Conservation (phyloP, 2,329 filamentous ascomycete genomes). For the Diaporthe ilicicola region DNA sequence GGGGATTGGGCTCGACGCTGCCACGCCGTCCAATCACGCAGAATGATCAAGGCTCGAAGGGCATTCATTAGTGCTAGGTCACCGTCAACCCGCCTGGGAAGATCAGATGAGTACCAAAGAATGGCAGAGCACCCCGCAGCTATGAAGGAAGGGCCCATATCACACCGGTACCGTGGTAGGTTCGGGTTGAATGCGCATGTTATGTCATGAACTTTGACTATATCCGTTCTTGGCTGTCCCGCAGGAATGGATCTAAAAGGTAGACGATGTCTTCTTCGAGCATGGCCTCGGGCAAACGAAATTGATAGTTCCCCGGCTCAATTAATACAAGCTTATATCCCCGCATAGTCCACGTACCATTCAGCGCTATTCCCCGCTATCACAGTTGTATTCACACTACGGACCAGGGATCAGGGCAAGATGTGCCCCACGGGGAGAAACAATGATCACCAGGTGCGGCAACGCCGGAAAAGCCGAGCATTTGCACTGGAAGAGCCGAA, state of each 20-base stretch:
- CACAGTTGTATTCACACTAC: slow-evolving; percentile 7
- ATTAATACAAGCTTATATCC: not conserved
- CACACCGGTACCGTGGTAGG: not conserved
- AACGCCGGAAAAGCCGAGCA: slow-evolving; percentile 3
- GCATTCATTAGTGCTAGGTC: not conserved
- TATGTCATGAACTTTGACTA: not conserved
- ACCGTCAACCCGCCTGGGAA: too few relatives aligned
- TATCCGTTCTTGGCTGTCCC: not conserved
- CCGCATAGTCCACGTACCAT: not conserved
- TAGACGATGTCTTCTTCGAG: not conserved
- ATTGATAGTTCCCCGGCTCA: not conserved
- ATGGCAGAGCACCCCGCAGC: not conserved
- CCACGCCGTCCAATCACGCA: too few relatives aligned
- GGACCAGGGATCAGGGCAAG: not conserved
- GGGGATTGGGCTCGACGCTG: too few relatives aligned
- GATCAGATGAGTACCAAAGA: too few relatives aligned
- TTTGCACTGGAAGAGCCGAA: slow-evolving; percentile 13
- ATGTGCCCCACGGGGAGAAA: slow-evolving; percentile 5
- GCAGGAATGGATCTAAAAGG: not conserved
- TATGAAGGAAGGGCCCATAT: not conserved
- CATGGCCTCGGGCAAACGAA: not conserved
- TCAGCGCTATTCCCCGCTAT: slow-evolving; percentile 1
- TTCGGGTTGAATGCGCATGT: not conserved
- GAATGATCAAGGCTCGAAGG: too few relatives aligned
- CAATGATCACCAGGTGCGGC: slow-evolving; percentile 9